Evolutionary conservation across 345 rosid species (phyloP).

Genomic region (Pistacia integerrima): DNA sequence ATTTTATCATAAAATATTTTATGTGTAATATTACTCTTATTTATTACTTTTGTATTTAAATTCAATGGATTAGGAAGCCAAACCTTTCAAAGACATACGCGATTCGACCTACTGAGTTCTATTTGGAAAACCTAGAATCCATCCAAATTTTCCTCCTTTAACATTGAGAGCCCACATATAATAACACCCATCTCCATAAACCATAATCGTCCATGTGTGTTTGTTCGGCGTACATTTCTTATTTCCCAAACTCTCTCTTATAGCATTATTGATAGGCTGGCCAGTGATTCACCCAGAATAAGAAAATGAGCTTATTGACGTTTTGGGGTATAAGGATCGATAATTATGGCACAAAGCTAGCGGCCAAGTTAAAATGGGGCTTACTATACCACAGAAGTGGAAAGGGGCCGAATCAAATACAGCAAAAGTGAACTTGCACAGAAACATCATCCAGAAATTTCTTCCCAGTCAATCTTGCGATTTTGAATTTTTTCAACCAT

Average conservation of each 20-base stretch:
- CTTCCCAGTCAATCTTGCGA: neutral
- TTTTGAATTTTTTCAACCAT: neutral
- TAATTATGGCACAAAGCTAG: neutral
- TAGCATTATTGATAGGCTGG: too few relatives aligned
- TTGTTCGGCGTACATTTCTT: too few relatives aligned
- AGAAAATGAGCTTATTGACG: neutral
- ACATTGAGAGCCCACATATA: too few relatives aligned
- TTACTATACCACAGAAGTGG: neutral
- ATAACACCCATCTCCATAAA: too few relatives aligned
- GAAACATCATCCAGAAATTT: neutral
- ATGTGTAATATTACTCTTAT: too few relatives aligned
- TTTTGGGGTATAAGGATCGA: too few relatives aligned
- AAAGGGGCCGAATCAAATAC: neutral
- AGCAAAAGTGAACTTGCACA: neutral
- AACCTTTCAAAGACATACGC: neutral
- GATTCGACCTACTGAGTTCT: neutral
- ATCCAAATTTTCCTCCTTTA: neutral
- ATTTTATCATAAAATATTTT: too few relatives aligned
- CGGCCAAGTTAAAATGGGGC: neutral
- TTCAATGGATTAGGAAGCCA: too few relatives aligned
- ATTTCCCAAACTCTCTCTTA: too few relatives aligned
- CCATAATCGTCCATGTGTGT: too few relatives aligned
- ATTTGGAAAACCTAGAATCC: neutral
- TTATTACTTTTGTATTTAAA: too few relatives aligned
- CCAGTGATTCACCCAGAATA: too few relatives aligned